Percentiles rank a stretch among this genome's conserved stretches.
Conservation (phyloP, 192 early-diverging fungal species). For the Kappamyces sp. region DNA sequence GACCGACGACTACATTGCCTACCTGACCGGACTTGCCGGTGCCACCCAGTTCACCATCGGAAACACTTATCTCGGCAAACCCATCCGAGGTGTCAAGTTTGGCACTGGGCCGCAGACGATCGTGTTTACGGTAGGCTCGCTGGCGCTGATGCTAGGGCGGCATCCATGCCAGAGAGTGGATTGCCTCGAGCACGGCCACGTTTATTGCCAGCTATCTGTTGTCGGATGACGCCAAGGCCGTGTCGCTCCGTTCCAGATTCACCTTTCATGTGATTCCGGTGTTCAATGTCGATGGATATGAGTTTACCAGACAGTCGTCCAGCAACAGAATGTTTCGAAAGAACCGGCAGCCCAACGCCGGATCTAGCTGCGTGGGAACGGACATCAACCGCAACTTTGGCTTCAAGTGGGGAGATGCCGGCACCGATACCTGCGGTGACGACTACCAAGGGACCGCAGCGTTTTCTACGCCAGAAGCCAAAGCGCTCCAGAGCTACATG, state of each 20-base stretch:
- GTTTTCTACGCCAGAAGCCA: conserved; percentile 38
- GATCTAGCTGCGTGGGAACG: conserved; percentile 34
- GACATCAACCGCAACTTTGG: conserved; percentile 48
- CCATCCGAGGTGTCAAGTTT: conserved; percentile 23
- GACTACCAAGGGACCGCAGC: conserved; percentile 36
- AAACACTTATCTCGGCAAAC: conserved; percentile 20
- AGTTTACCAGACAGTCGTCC: conserved; percentile 22
- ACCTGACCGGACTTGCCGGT: conserved; percentile 17
- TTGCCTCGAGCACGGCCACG: conserved; percentile 31
- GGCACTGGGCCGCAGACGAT: conserved; percentile 24
- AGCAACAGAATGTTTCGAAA: conserved; percentile 40
- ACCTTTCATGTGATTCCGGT: conserved; percentile 40
- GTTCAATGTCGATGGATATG: conserved; percentile 46
- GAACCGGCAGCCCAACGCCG: conserved; percentile 26
- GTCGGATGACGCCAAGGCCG: conserved; percentile 11
- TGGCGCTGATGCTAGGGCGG: conserved; percentile 38
- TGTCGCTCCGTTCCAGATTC: conserved; percentile 14
- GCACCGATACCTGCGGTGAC: conserved; percentile 30
- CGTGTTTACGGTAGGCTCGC: conserved; percentile 29
- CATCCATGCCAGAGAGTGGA: conserved; percentile 48
- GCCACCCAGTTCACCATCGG: conserved; percentile 21
- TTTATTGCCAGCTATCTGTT: conserved; percentile 29
- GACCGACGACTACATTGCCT: conserved; percentile 18
- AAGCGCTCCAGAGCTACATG: conserved; percentile 38
- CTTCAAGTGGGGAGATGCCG: conserved; percentile 36